These are phyloP conservation scores for Entomortierella chlamydospora DNA, from an alignment of 192 early-diverging fungal species.

Conservation along the genomic window DNA sequence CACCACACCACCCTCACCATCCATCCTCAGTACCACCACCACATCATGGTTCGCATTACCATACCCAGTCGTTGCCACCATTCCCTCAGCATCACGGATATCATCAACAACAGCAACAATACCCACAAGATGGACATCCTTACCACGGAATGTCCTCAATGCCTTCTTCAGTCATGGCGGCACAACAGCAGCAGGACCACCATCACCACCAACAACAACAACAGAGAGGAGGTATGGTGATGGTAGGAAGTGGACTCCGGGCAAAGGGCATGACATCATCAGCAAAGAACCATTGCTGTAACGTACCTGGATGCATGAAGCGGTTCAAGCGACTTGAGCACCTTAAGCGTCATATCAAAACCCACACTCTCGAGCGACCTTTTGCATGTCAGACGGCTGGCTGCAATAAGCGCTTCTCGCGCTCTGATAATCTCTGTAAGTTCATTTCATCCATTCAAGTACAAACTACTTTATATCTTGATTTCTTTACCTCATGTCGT, in stretches of 20 bases:
- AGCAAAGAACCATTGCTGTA: constrained; percentile 46
- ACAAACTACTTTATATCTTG: too few relatives aligned
- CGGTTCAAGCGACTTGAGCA: constrained; percentile 73
- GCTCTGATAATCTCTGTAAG: constrained; percentile 76
- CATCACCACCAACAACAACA: too few relatives aligned
- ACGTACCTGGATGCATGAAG: constrained; percentile 41
- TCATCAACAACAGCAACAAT: not conserved
- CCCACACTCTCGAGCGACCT: constrained; percentile 80
- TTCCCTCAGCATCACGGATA: constrained; percentile 5
- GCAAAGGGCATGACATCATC: constrained; percentile 24
- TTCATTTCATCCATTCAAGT: not conserved
- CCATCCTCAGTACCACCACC: not conserved
- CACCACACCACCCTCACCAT: constrained; percentile 1
- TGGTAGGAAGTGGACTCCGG: not conserved
- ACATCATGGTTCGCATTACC: not conserved
- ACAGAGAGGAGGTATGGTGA: too few relatives aligned
- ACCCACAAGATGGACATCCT: not conserved
- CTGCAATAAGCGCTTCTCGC: constrained; percentile 84
- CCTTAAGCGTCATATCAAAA: constrained; percentile 84
- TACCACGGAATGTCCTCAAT: constrained; percentile 8
- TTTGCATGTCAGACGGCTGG: constrained; percentile 72
- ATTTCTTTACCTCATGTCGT: too few relatives aligned
- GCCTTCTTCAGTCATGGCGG: not conserved
- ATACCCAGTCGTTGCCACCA: not conserved
- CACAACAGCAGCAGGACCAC: too few relatives aligned